Evolutionary conservation across 371 early-diverging fungal genomes (phyloP), one percentile per base, ranked within the genome.

Genomic region (Gilbertella persicaria): DNA sequence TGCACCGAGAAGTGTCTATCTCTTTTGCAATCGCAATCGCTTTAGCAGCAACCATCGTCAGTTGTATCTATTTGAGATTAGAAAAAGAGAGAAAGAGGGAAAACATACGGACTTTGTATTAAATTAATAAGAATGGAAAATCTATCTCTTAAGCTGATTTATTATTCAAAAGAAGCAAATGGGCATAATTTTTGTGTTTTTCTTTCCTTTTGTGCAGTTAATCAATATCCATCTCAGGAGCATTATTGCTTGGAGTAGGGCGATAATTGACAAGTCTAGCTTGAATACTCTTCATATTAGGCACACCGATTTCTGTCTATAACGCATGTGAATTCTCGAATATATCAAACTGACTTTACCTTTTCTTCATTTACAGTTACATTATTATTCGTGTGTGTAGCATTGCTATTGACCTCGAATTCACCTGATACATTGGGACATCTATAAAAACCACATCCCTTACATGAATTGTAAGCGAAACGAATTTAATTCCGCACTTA

Each of bases 1-100:
- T 71, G 48, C 81, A 83, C 5, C 85, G 74, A 13, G 83, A 82
- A 28, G 64, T 47, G 47, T 85, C 85, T n/a, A 83, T 65, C 23
- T 85, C 85, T 50, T 66, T 72, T 45, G 64, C 69, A 40, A 73
- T 58, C 10, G 56, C 53, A 33, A 54, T 21, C 13, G 66, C 61
- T 56, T 67, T 69, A 24, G 50, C 49, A 33, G 62, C 50, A 9
- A 54, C 45, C 69, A 68, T 68, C n/a, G 4, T 50, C 21, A 33
- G 20, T 14, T 21, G 33, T 29, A 23, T n/a, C n/a, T n/a, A n/a
- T n/a, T n/a, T n/a, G n/a, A n/a, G n/a, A n/a, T n/a, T n/a, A 48
- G 28, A 49, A 20, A 52, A n/a, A 38, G 33, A 50, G 9, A 39
- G 25, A 38, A 37, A 42, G 33, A 35, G 17, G 12, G 24, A 28